Evolutionary conservation across 139 green algal species (phyloP).

Genomic region (Trebouxia sp.): DNA sequence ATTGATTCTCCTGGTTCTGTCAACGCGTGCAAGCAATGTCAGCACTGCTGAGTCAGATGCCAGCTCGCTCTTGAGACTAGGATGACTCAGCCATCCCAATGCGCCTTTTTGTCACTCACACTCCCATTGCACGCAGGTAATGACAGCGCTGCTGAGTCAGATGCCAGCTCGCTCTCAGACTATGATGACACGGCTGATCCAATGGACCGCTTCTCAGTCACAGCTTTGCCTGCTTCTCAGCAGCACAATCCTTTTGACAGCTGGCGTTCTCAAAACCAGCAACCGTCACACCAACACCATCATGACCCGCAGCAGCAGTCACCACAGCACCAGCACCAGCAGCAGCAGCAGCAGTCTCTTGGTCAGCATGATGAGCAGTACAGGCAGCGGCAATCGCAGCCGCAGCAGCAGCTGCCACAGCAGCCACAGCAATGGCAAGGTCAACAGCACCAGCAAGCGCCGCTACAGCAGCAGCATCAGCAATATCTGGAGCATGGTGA

Average conservation of each 20-base stretch:
- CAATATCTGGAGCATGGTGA: not conserved
- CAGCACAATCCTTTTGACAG: not conserved
- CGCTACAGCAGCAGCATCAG: not conserved
- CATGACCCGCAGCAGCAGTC: not conserved
- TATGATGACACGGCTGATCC: not conserved
- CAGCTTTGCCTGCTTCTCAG: not conserved
- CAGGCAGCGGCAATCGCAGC: not conserved
- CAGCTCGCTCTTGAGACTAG: slow-evolving; percentile 1
- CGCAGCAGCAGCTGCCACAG: not conserved
- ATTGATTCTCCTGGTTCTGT: too few species aligned
- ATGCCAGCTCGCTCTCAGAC: slow-evolving; percentile 27
- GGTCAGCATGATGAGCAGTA: not conserved
- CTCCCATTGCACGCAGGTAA: not conserved
- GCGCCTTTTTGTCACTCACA: too few species aligned
- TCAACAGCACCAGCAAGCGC: too few species aligned
- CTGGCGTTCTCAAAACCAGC: not conserved
- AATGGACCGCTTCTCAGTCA: slow-evolving; percentile 23
- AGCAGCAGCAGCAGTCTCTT: not conserved
- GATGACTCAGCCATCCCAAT: not conserved
- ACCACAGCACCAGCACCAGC: not conserved
- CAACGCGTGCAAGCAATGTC: not conserved
- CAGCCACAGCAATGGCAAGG: too few species aligned
- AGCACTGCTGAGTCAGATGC: not conserved
- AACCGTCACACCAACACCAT: not conserved
- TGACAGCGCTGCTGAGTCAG: slow-evolving; percentile 29